Evolutionary conservation across 148 eudicot genomes (phyloP).

Genomic region (Chenopodium formosanum): DNA sequence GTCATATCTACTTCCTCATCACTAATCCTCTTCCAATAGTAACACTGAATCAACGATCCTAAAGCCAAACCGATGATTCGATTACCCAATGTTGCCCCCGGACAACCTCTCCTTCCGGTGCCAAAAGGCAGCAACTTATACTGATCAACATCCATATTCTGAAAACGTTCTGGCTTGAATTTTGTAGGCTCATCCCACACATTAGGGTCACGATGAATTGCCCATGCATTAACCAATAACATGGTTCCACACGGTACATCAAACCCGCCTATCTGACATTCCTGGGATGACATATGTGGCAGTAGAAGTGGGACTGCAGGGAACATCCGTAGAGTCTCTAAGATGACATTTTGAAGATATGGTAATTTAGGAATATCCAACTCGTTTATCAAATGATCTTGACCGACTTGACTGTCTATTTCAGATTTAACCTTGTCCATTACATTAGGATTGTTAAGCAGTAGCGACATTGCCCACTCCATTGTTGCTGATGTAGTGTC

Average conservation of each 20-base stretch:
- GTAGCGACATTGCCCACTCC: conserved; percentile 36
- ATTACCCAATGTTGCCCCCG: conserved; percentile 27
- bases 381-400: conserved; percentile 20
- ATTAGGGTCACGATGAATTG: conserved; percentile 28
- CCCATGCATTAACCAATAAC: conserved; percentile 30
- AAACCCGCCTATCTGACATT: conserved; percentile 24
- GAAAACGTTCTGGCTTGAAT: conserved; percentile 29
- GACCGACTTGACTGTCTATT: conserved; percentile 27
- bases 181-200: conserved; percentile 27
- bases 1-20: conserved; percentile 26
- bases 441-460: conserved; percentile 26
- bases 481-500: conserved; percentile 28
- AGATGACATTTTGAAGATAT: conserved; percentile 24
- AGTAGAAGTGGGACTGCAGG: conserved; percentile 29
- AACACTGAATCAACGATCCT: conserved; percentile 32
- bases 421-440: conserved; percentile 27
- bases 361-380: conserved; percentile 24
- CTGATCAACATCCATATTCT: conserved; percentile 9
- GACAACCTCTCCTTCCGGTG: conserved; percentile 28
- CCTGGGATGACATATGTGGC: conserved; percentile 29
- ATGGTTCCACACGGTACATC: conserved; percentile 23
- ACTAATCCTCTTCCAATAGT: conserved; percentile 25
- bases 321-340: conserved; percentile 23
- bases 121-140: conserved; percentile 28
- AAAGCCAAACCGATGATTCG: conserved; percentile 30